Conservation (phyloP, 441 rosid genomes). For the Capsella rubella region DNA sequence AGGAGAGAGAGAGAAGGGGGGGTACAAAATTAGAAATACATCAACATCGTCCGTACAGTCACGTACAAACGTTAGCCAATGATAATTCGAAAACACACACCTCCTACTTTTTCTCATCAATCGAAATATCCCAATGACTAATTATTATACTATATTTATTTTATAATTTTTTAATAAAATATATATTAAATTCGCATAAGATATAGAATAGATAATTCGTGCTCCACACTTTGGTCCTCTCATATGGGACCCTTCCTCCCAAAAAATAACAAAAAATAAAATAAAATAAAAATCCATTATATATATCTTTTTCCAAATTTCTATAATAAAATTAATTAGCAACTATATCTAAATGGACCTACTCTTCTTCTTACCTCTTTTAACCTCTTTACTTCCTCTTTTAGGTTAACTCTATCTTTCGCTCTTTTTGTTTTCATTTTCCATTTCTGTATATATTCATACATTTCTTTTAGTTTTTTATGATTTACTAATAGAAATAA, state of each 20-base stretch:
- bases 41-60: slow-evolving; percentile 60
- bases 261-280: background rate
- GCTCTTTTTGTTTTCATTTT: slow-evolving; percentile 21
- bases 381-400: slow-evolving; percentile 40
- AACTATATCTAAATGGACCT: slow-evolving; percentile 15
- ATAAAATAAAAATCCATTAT: too few species aligned
- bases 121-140: slow-evolving; percentile 29
- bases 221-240: slow-evolving; percentile 44
- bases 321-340: background rate
- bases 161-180: too few species aligned
- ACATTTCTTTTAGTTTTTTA: slow-evolving; percentile 22
- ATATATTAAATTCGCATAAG: too few species aligned
- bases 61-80: slow-evolving; percentile 57
- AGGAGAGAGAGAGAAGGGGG: background rate
- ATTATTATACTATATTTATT: background rate
- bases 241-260: slow-evolving; percentile 22
- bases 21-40: slow-evolving; percentile 38
- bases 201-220: slow-evolving; percentile 27
- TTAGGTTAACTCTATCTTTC: slow-evolving; percentile 35
- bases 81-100: slow-evolving; percentile 58
- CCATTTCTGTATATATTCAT: background rate
- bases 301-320: slow-evolving; percentile 15
- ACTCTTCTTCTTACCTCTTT: slow-evolving; percentile 41
- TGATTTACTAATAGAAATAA: background rate
- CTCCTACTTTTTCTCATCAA: slow-evolving; percentile 38